Evolutionary conservation across 2,329 filamentous ascomycete species (phyloP), one percentile per base, ranked within the genome.

Genomic region (Fusarium succisae): DNA sequence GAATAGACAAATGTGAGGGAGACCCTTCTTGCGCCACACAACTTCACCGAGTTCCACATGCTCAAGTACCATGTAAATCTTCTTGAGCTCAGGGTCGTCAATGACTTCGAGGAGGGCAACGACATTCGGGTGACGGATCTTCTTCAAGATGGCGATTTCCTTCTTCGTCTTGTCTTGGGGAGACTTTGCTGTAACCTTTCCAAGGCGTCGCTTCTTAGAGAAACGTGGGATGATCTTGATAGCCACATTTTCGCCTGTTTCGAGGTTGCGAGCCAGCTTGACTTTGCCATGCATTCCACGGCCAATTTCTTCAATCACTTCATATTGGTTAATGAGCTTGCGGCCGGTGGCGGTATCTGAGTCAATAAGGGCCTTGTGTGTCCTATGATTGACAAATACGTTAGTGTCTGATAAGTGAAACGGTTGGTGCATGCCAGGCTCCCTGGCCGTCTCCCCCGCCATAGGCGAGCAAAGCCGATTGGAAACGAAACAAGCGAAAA

Each of bases 201-300:
- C 96, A n/a, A 99, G 88, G 32, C 96, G 93, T 63, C 95, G 91
- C 78, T 94, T 94, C 85, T 97, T 98, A 59, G 96, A 97, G 81
- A 96, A 98, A 43, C 96, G 91, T 66, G 97, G 94, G 53, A 99
- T 97, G 78, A 99, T 99, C 85, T 99, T 99, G 88, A 99, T 98
- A 64, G 96, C 96, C 8, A 99, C 96, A 80, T 92, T 92, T 60
- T 94, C 91, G 70, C 89, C 89, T 4, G 90, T 95, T 63, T 91
- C 86, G 51, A 94, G 86, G 80, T 97, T 95, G 61, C 94, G 91
- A 54, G 95, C 96, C 54, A 98, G 88, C 84, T 99, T 99, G 80
- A 99, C 96, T 85, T 98, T 99, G 79, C 96, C 96, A 81, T 99
- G 96, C 78, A 98, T 94, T 57, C 96, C 96, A 68, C 96, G 93